Evolutionary conservation across 768 basidiomycete genomes (phyloP), one percentile per base, ranked within the genome.

Genomic region (Naganishia randhawae): DNA sequence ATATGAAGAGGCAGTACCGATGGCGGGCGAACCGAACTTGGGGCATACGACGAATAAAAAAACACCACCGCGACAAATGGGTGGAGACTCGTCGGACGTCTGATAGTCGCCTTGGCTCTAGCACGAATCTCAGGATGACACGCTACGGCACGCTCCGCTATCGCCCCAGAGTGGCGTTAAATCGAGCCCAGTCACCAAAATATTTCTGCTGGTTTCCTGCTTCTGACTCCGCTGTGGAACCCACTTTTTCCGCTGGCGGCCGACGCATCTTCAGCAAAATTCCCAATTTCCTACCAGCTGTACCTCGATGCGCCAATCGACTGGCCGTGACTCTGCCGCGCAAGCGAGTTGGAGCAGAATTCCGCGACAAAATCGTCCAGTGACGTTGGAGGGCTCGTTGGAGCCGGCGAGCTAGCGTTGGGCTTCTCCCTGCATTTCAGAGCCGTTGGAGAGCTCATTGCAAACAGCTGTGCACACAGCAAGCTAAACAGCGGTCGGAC

Each of bases 111-210:
- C 54, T 55, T 37, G 29, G 54, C 54, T 35, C 33, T n/a, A 8
- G 57, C n/a, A 22, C 31, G 45, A 48, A 48, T 22, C 1, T 13
- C 3, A 41, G 37, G 57, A 61, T 61, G 57, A 61, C 57, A 61
- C 57, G 57, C 57, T 42, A 48, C 19, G 45, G n/a, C 11, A 22
- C 45, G 45, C 45, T 48, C 54, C 54, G 54, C 54, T 55, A 55
- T 55, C 54, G 33, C 22, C n/a, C 33, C 32, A 25, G 13, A 3
- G 39, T 13, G 57, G 57, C 57, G 57, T 61, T 61, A 61, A 29
- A 61, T 9, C 57, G 57, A 61, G 37, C 25, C 22, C 54, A 55
- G 54, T 35, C 33, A 55, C 57, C 57, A 61, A 19, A 41, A 55
- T 55, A 33, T 55, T 61, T 39, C 1, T 31, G 45, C 54, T 33